Conservation (phyloP, 371 early-diverging fungal species). For the Nematocida sp. region DNA sequence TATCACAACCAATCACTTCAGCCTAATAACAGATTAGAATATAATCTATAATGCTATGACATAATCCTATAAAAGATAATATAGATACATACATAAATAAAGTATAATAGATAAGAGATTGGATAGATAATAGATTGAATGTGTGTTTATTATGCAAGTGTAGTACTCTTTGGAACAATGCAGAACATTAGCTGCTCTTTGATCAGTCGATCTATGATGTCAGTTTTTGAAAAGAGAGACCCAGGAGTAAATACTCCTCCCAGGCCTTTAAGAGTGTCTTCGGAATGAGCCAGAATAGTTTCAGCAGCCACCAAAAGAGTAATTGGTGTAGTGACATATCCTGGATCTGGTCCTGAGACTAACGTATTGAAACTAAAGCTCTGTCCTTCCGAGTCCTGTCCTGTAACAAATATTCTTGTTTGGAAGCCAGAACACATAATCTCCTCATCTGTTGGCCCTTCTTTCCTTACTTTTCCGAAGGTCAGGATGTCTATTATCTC, state of each 20-base stretch:
- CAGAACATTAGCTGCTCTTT: constrained; percentile 56
- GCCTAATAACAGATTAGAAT: too few species aligned
- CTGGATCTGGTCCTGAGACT: constrained; percentile 64
- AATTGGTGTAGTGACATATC: constrained; percentile 61
- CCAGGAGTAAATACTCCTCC: constrained; percentile 64
- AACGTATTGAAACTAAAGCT: constrained; percentile 21
- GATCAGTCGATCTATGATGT: constrained; percentile 53
- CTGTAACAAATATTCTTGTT: constrained; percentile 50
- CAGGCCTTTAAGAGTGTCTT: constrained; percentile 23
- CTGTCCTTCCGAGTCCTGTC: constrained; percentile 21
- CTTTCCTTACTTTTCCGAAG: constrained; percentile 52
- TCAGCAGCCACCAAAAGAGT: constrained; percentile 45
- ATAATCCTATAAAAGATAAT: too few species aligned
- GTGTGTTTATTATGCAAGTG: too few species aligned
- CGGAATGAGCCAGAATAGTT: constrained; percentile 48
- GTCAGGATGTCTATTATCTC: constrained; percentile 49
- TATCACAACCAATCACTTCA: too few species aligned
- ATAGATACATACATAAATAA: too few species aligned
- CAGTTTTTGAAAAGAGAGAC: constrained; percentile 54
- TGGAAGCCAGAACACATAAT: constrained; percentile 54
- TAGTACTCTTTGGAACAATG: not conserved
- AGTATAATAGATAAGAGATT: too few species aligned
- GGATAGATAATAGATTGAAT: too few species aligned
- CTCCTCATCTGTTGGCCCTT: constrained; percentile 48
- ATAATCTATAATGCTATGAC: too few species aligned